Evolutionary conservation across 768 basidiomycete species (phyloP), one percentile per base, ranked within the genome.

Genomic region (Hericium erinaceus): DNA sequence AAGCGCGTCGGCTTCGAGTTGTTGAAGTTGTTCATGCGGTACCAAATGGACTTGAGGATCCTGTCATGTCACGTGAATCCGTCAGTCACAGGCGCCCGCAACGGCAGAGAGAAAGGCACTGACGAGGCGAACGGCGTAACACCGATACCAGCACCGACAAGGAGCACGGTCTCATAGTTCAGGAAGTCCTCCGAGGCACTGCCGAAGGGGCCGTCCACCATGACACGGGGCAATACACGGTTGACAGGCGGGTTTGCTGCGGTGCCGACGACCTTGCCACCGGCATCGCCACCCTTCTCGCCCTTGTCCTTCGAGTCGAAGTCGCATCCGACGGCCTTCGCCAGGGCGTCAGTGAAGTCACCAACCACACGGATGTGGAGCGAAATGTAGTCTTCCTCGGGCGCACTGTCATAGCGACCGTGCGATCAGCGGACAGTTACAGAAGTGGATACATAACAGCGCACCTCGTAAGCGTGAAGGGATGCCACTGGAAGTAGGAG

Each of bases 171-270:
- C 73, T 97, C 93, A 63, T 83, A 94, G 56, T 92, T 92, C 68
- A 90, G 75, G 68, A 89, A 95, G 68, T 95, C 92, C 69, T 98
- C 95, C 44, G 84, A 86, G 9, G 95, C 92, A 60, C 83, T 86
- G 13, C 95, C 95, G 67, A 97, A 98, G 4, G 95, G 95, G 15
- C 94, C 95, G 65, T 98, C 95, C 52, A 98, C 82, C 94, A 97
- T 97, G 66, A 98, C 77, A 58, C 95, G 84, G 10, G 95, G 95
- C 3, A 98, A 79, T 7, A 85, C 75, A 39, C 84, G 78, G 68
- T 85, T 87, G 57, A 92, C 60, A 0, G 85, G 80, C 2, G 82
- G 80, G 67, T 80, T 80, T 16, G 74, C 67, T 48, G 71, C 72
- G 33, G 81, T 81, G 16, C 80, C 80, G 20, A 92, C 71, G 46